Conservation (phyloP, 176 grass and related monocot genomes). For the Thalia dealbata region DNA sequence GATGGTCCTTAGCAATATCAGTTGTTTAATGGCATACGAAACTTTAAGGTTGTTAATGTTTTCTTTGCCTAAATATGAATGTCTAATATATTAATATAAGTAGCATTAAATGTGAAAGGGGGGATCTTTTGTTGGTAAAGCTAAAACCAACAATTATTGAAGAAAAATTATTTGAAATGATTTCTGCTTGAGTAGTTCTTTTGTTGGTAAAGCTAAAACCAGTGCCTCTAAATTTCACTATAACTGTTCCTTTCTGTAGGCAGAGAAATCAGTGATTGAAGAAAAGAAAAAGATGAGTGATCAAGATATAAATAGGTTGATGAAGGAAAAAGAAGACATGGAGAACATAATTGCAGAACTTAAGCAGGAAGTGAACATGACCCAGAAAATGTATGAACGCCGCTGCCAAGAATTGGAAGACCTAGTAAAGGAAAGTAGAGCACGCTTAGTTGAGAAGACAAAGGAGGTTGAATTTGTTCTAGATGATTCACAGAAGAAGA, state of each 20-base stretch:
- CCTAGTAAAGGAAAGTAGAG: constrained; percentile 7
- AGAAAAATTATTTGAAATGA: neutral
- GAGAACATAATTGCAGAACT: constrained; percentile 1
- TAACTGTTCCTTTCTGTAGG: neutral
- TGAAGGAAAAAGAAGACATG: constrained; percentile 10
- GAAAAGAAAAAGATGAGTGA: constrained; percentile 4
- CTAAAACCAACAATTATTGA: too few relatives aligned
- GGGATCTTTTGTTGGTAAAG: too few relatives aligned
- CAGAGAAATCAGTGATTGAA: constrained; percentile 11
- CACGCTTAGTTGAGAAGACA: constrained; percentile 11
- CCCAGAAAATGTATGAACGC: constrained; percentile 5
- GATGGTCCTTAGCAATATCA: neutral
- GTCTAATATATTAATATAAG: too few relatives aligned
- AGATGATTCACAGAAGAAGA: constrained; percentile 11
- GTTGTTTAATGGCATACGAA: too few relatives aligned
- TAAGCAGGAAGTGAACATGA: neutral
- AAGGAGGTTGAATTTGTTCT: constrained; percentile 17
- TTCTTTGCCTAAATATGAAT: too few relatives aligned
- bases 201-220: neutral
- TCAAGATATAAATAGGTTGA: constrained; percentile 4
- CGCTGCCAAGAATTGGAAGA: constrained; percentile 12
- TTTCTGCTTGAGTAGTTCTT: neutral
- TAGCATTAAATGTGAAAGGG: too few relatives aligned
- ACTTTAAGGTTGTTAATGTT: too few relatives aligned
- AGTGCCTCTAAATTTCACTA: neutral